Evolutionary conservation across 345 rosid species (phyloP).

Genomic region (Dipteronia sinensis): DNA sequence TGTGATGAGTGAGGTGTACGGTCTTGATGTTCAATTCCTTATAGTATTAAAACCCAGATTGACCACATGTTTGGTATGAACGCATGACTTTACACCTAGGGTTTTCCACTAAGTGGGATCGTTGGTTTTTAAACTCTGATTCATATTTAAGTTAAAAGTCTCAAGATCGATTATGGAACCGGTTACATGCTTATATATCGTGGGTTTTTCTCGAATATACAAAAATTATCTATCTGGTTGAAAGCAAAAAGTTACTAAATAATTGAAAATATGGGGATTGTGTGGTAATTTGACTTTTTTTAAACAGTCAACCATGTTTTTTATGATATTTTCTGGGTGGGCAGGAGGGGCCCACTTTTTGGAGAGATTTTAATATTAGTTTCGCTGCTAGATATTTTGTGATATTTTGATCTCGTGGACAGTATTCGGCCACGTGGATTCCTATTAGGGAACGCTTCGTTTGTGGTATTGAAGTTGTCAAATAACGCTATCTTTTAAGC

Average conservation of each 20-base stretch:
- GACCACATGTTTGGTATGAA: too few relatives aligned
- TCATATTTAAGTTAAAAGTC: too few relatives aligned
- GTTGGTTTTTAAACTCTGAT: too few relatives aligned
- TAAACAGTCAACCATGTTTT: constrained; percentile 8
- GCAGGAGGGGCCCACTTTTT: constrained; percentile 4
- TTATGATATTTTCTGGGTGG: constrained; percentile 10
- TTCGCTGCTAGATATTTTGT: constrained; percentile 24
- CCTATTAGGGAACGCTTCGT: not conserved
- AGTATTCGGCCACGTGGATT: constrained; percentile 25
- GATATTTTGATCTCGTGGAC: constrained; percentile 26
- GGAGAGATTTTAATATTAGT: constrained; percentile 10
- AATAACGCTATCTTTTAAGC: not conserved
- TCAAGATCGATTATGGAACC: too few relatives aligned
- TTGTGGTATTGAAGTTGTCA: constrained; percentile 22
- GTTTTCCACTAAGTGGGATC: too few relatives aligned
- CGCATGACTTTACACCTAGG: too few relatives aligned
- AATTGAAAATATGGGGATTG: not conserved
- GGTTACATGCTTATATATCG: too few relatives aligned
- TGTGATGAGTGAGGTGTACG: too few relatives aligned
- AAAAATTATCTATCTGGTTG: not conserved
- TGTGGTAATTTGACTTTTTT: not conserved
- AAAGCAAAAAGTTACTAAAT: not conserved
- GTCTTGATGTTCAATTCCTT: too few relatives aligned
- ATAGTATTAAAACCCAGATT: too few relatives aligned
- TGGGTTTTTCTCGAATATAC: too few relatives aligned